Conservation (phyloP, 2,329 filamentous ascomycete genomes). For the Penicillium janthinellum region DNA sequence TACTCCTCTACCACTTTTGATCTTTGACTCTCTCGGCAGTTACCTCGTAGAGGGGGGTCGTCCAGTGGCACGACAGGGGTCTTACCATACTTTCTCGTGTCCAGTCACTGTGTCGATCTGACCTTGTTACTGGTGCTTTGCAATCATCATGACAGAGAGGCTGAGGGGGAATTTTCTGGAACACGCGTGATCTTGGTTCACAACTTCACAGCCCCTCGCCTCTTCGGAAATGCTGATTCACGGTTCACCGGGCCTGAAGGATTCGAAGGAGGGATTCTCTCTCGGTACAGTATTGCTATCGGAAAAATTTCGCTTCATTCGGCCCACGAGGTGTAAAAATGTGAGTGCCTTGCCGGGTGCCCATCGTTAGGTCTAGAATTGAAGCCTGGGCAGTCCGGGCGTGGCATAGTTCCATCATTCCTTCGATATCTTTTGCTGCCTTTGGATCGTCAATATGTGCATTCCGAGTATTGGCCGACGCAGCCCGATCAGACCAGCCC, state of each 20-base stretch:
- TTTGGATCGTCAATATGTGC: too few relatives aligned
- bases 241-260: too few relatives aligned
- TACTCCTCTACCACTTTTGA: background rate
- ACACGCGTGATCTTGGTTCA: background rate
- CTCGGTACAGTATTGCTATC: background rate
- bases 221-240: background rate
- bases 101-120: background rate
- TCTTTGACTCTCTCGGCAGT: background rate
- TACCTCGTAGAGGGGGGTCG: background rate
- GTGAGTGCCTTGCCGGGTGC: background rate
- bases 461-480: too few relatives aligned
- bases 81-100: background rate
- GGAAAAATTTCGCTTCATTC: background rate
- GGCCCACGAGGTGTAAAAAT: background rate
- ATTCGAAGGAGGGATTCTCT: background rate
- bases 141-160: background rate
- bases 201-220: background rate
- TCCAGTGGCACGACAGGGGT: background rate
- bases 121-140: background rate
- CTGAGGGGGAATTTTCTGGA: conserved; percentile 4
- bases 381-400: background rate
- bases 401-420: background rate
- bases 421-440: too few relatives aligned
- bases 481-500: background rate
- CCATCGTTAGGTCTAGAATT: background rate